These are phyloP conservation scores for Fonsecaea pugnacius DNA, from an alignment of 2,329 filamentous ascomycete genomes.

Conservation along the genomic window DNA sequence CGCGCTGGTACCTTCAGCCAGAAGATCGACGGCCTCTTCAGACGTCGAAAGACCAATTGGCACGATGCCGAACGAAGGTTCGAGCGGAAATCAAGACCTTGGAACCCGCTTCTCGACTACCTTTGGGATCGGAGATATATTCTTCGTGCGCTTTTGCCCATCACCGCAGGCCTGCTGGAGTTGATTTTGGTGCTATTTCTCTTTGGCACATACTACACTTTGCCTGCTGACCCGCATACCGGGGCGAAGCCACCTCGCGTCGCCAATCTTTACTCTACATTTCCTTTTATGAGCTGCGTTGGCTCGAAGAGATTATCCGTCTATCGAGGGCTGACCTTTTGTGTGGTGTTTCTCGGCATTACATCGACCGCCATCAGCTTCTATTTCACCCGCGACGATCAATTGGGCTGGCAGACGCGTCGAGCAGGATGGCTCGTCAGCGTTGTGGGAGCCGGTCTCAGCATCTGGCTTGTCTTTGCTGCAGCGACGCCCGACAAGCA, in stretches of 20 bases:
- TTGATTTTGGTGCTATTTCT: constrained; percentile 7
- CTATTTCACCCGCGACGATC: constrained; percentile 19
- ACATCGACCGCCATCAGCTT: constrained; percentile 14
- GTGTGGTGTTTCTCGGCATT: constrained; percentile 16
- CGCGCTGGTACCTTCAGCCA: background rate
- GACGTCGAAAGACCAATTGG: constrained; percentile 16
- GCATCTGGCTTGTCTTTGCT: constrained; percentile 24
- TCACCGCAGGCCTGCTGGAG: constrained; percentile 15
- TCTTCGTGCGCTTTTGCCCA: constrained; percentile 15
- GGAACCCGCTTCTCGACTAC: constrained; percentile 19
- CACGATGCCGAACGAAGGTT: constrained; percentile 8
- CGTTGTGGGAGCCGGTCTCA: constrained; percentile 12
- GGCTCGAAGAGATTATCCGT: constrained; percentile 14
- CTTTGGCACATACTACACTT: constrained; percentile 18
- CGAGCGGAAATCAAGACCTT: constrained; percentile 9
- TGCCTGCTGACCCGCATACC: constrained; percentile 23
- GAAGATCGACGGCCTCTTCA: constrained; percentile 14
- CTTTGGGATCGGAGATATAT: constrained; percentile 10
- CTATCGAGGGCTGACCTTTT: constrained; percentile 20
- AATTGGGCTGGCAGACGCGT: constrained; percentile 18
- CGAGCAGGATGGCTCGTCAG: constrained; percentile 15
- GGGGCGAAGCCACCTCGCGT: constrained; percentile 18
- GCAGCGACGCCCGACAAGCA: constrained; percentile 20
- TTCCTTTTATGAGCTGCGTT: constrained; percentile 24
- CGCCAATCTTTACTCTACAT: constrained; percentile 17